These are phyloP conservation scores for Mortierella alpina DNA, from an alignment of 192 early-diverging fungal genomes.

Conservation along the genomic window DNA sequence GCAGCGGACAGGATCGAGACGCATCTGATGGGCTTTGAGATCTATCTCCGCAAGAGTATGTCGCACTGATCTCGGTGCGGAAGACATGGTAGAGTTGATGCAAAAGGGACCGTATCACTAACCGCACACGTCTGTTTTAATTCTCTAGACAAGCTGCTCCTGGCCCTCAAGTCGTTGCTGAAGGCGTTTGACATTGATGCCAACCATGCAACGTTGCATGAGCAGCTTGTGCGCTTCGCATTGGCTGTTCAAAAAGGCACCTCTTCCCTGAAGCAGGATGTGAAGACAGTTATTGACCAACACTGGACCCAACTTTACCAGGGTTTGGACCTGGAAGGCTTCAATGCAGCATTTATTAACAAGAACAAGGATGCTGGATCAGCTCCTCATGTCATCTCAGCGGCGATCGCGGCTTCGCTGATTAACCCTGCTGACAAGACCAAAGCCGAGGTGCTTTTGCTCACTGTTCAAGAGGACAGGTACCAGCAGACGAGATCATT, in stretches of 20 bases:
- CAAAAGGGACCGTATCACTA: too few relatives aligned
- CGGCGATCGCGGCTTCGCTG: constrained; percentile 33
- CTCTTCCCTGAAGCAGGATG: constrained; percentile 16
- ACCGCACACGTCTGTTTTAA: too few relatives aligned
- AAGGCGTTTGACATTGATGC: constrained; percentile 60
- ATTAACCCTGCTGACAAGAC: constrained; percentile 21
- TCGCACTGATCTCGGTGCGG: neutral
- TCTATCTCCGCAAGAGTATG: constrained; percentile 75
- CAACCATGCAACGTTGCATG: constrained; percentile 54
- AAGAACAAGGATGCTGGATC: constrained; percentile 17
- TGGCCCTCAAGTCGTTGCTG: constrained; percentile 72
- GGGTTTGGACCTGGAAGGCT: constrained; percentile 13
- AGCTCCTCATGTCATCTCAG: constrained; percentile 33
- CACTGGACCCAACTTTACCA: constrained; percentile 36
- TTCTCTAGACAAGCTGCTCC: constrained; percentile 68
- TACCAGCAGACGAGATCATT: constrained; percentile 15
- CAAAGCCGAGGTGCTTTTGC: constrained; percentile 28
- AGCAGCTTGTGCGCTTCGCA: constrained; percentile 59
- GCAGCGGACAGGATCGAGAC: constrained; percentile 67
- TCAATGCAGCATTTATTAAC: constrained; percentile 17
- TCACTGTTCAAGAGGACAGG: constrained; percentile 19
- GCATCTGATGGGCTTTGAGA: constrained; percentile 71
- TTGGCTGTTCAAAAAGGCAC: constrained; percentile 51
- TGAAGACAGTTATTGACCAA: constrained; percentile 41
- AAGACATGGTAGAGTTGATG: too few relatives aligned